phyloP scores from a whole-genome alignment of 108 stramenopile genomes.

The Skeletonema costatum region DNA sequence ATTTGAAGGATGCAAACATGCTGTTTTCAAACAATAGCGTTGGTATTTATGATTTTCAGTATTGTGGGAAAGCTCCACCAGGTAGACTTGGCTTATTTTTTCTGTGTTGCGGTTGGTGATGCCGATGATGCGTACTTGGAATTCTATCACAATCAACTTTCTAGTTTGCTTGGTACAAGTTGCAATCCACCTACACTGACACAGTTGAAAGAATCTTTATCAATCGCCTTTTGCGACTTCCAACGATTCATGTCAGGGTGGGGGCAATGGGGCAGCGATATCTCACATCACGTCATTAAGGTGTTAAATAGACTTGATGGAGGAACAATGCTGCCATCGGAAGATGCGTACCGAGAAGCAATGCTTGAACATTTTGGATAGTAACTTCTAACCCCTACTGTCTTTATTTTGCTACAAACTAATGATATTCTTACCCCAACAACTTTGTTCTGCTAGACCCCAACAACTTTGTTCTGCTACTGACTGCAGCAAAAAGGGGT shows the following conservation, averaged over 20 bases:
- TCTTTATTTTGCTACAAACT: background rate
- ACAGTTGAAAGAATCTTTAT: slow-evolving; percentile 56
- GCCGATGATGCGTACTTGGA: slow-evolving; percentile 22
- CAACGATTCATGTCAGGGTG: slow-evolving; percentile 73
- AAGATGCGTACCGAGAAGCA: slow-evolving; percentile 64
- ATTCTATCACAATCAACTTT: slow-evolving; percentile 48
- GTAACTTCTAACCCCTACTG: background rate
- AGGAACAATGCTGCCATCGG: slow-evolving; percentile 54
- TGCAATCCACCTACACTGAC: slow-evolving; percentile 34
- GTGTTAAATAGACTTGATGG: slow-evolving; percentile 59
- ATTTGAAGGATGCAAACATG: slow-evolving; percentile 78
- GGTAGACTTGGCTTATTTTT: slow-evolving; percentile 78
- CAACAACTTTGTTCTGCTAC: no score
- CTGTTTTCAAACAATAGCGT: slow-evolving; percentile 32
- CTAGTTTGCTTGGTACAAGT: slow-evolving; percentile 9
- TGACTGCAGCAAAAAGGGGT: no score
- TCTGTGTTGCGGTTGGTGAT: slow-evolving; percentile 49
- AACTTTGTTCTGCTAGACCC: no score
- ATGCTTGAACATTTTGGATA: slow-evolving; percentile 53
- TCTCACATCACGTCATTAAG: slow-evolving; percentile 24
- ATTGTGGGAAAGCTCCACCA: slow-evolving; percentile 66
- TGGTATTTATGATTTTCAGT: slow-evolving; percentile 80
- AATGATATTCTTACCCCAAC: no score
- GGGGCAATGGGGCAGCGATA: slow-evolving; percentile 73
- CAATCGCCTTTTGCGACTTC: slow-evolving; percentile 69